Conservation (phyloP, 2,329 filamentous ascomycete genomes). For the Phaeosphaeriaceae sp. region DNA sequence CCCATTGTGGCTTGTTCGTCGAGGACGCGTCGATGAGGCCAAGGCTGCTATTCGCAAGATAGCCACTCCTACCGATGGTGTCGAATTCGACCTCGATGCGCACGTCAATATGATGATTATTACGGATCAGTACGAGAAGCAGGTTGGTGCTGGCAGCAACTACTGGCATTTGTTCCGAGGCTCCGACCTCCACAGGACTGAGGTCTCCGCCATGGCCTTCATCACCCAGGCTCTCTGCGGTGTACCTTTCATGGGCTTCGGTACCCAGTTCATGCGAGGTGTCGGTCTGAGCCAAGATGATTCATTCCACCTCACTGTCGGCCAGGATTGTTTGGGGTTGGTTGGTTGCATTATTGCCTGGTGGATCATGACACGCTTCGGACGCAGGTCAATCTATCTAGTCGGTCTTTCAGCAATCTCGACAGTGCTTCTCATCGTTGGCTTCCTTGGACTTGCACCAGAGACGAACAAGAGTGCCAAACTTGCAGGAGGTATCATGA, state of each 20-base stretch:
- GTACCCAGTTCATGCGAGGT: conserved; percentile 30
- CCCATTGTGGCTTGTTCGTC: conserved; percentile 52
- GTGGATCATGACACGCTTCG: conserved; percentile 78
- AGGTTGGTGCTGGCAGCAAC: conserved; percentile 69
- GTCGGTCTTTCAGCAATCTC: conserved; percentile 58
- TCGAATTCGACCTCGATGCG: conserved; percentile 48
- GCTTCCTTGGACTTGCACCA: conserved; percentile 72
- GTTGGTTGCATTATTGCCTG: conserved; percentile 76
- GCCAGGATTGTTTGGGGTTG: conserved; percentile 30
- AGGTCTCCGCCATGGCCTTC: conserved; percentile 63
- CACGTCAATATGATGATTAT: conserved; percentile 90
- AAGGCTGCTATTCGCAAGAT: conserved; percentile 70
- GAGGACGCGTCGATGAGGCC: conserved; percentile 68
- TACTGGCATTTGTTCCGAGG: conserved; percentile 86
- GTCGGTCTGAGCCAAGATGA: conserved; percentile 32
- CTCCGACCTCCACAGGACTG: conserved; percentile 78
- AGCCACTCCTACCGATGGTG: conserved; percentile 56
- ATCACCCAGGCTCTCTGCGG: conserved; percentile 51
- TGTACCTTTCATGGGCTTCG: conserved; percentile 35
- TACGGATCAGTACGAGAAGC: conserved; percentile 78
- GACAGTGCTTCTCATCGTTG: conserved; percentile 57
- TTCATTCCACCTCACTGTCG: conserved; percentile 32
- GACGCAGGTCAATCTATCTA: conserved; percentile 76
- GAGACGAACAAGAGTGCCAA: conserved; percentile 54
- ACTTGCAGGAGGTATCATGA: conserved; percentile 32